Evolutionary conservation across 306 rosid genomes (phyloP), one percentile per base, ranked within the genome.

Genomic region (Glycyrrhiza uralensis): DNA sequence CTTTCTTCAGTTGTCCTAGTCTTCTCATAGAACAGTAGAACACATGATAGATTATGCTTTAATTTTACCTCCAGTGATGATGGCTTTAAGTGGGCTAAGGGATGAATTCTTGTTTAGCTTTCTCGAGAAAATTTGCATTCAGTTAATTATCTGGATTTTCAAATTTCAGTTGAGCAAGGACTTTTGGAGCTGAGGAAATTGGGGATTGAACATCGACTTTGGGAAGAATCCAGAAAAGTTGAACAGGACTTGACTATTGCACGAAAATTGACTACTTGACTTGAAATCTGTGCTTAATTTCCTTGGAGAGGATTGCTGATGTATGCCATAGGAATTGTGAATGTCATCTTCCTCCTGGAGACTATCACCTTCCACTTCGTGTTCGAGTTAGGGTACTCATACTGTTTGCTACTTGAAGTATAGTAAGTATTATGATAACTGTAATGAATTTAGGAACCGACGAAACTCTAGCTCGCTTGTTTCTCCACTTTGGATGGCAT

Each of bases 201-300:
- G 81, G 98, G 97, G 59, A 82, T 94, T 61, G 97, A 91, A 86
- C 89, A 80, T 62, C 84, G 92, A 71, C 96, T 94, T 58, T 94
- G 98, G 98, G 97, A 91, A 79, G 92, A 87, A 75, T 94, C 95
- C 32, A 87, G 97, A 71, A 94, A 85, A 81, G 83, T 81, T 18
- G 91, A 87, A 45, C 87, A 76, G 39, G 93, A 90, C 49, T n/a
- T 60, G 42, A 69, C 75, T 42, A 9, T 17, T 55, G 51, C 82
- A 52, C 24, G 35, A 30, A 75, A 72, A 63, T 58, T 52, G 22
- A 58, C 72, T 50, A 12, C 38, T 14, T 54, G 47, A 18, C 46
- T 56, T 65, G 69, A 59, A 39, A 23, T 22, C 45, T 58, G 35
- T 50, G 80, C 62, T n/a, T 70, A 38, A 28, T 30, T 75, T 51